Conservation (phyloP, 1,284 basidiomycete species). For the Anthracocystis setariae region DNA sequence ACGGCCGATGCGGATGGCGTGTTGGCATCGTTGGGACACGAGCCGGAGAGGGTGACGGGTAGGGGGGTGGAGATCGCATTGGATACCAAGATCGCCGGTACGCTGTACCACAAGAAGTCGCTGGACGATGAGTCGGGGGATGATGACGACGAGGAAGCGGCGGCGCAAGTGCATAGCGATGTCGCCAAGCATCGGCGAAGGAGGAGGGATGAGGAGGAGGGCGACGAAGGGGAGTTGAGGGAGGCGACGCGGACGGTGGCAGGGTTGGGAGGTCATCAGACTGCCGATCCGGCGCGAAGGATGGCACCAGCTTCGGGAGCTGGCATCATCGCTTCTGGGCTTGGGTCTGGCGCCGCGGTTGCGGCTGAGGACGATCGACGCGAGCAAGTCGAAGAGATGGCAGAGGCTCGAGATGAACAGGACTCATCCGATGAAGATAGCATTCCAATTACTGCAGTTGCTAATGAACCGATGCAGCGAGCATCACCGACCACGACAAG, state of each 20-base stretch:
- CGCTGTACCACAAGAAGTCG: slow-evolving; percentile 40
- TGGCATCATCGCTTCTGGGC: slow-evolving; percentile 23
- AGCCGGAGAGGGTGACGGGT: slow-evolving; percentile 57
- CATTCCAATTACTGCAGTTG: too few relatives aligned
- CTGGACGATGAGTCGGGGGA: slow-evolving; percentile 29
- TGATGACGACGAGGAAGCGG: slow-evolving; percentile 28
- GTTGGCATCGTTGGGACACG: slow-evolving; percentile 60
- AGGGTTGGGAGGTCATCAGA: slow-evolving; percentile 17
- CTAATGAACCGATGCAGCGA: too few relatives aligned
- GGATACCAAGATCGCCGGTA: slow-evolving; percentile 58
- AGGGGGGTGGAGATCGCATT: slow-evolving; percentile 50
- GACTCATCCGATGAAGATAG: background rate
- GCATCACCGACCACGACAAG: too few relatives aligned
- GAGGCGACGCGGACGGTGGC: slow-evolving; percentile 22
- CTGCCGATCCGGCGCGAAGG: slow-evolving; percentile 9
- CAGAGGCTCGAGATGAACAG: slow-evolving; percentile 18
- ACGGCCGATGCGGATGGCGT: slow-evolving; percentile 73
- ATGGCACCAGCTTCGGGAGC: slow-evolving; percentile 15
- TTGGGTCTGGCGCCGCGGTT: slow-evolving; percentile 22
- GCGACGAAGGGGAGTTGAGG: background rate
- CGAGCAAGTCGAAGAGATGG: slow-evolving; percentile 18
- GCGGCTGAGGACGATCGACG: slow-evolving; percentile 20
- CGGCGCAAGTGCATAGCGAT: slow-evolving; percentile 16
- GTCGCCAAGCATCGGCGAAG: slow-evolving; percentile 12
- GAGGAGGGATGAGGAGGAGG: slow-evolving; percentile 23